Percentiles rank a stretch among this genome's conserved stretches.
Evolutionary conservation across 768 basidiomycete species (phyloP).

Genomic region (Rhizopogon sp.): DNA sequence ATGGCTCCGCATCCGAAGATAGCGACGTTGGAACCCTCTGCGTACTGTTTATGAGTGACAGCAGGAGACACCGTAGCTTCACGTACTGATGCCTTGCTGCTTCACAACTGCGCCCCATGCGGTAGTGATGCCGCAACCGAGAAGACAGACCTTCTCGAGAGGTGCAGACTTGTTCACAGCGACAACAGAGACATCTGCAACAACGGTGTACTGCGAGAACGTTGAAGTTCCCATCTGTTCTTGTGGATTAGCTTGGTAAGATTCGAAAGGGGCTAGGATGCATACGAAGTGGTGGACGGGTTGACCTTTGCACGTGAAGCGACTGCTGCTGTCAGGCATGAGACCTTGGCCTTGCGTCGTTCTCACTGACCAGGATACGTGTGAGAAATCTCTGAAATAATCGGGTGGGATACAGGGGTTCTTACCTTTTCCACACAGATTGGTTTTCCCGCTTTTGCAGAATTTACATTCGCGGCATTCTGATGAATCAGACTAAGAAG

Average conservation of each 20-base stretch:
- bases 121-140: conserved; percentile 97
- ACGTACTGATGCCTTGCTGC: conserved; percentile 78
- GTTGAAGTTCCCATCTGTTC: conserved; percentile 97
- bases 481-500: conserved; percentile 21
- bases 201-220: conserved; percentile 99
- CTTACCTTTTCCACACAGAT: conserved; percentile 90
- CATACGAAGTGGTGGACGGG: conserved; percentile 87
- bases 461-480: conserved; percentile 98
- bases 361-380: conserved; percentile 52
- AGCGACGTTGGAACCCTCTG: conserved; percentile 83
- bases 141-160: conserved; percentile 92
- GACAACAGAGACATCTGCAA: conserved; percentile 95
- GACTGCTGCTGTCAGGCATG: conserved; percentile 86
- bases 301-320: conserved; percentile 88
- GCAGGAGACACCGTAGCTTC: neutral
- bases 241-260: neutral
- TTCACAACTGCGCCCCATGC: conserved; percentile 96
- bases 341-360: conserved; percentile 90
- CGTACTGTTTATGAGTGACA: neutral
- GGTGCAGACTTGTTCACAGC: conserved; percentile 82
- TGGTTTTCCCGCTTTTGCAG: conserved; percentile 97
- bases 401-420: neutral
- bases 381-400: neutral
- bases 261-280: conserved; percentile 6
- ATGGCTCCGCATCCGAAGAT: conserved; percentile 97